Evolutionary conservation across 2,329 filamentous ascomycete species (phyloP).

Genomic region (Pseudopyrenochaeta lycopersici): DNA sequence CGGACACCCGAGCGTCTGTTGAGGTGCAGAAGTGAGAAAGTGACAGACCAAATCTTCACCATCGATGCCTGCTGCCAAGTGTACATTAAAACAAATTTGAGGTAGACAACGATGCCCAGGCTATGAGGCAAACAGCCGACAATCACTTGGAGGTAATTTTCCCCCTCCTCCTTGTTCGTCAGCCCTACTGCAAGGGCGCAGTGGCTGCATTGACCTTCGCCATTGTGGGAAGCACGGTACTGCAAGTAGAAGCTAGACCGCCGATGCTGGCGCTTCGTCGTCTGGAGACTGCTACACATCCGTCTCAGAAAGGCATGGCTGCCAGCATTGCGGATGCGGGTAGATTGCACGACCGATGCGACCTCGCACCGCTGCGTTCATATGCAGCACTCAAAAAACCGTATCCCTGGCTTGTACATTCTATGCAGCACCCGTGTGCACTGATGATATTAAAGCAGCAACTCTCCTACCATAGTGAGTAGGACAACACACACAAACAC

Average conservation of each 20-base stretch:
- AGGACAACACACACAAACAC: slow-evolving; percentile 33
- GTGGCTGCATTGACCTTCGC: slow-evolving; percentile 30
- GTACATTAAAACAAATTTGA: not conserved
- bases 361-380: slow-evolving; percentile 36
- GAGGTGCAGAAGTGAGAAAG: slow-evolving; percentile 29
- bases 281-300: slow-evolving; percentile 35
- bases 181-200: slow-evolving; percentile 49
- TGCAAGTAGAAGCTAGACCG: slow-evolving; percentile 31
- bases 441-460: slow-evolving; percentile 40
- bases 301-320: slow-evolving; percentile 41
- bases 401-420: slow-evolving; percentile 37
- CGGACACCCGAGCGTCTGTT: slow-evolving; percentile 13
- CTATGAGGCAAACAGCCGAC: slow-evolving; percentile 5
- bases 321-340: slow-evolving; percentile 31
- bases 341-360: slow-evolving; percentile 42
- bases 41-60: slow-evolving; percentile 35
- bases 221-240: slow-evolving; percentile 25
- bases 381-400: slow-evolving; percentile 28
- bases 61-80: slow-evolving; percentile 4
- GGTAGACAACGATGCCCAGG: not conserved
- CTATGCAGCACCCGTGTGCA: slow-evolving; percentile 29
- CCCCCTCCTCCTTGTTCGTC: slow-evolving; percentile 17
- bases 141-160: not conserved
- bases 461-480: slow-evolving; percentile 31
- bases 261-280: slow-evolving; percentile 34